phyloP scores from a whole-genome alignment of 495 filamentous ascomycete genomes.

The Staphylotrichum longicolle region DNA sequence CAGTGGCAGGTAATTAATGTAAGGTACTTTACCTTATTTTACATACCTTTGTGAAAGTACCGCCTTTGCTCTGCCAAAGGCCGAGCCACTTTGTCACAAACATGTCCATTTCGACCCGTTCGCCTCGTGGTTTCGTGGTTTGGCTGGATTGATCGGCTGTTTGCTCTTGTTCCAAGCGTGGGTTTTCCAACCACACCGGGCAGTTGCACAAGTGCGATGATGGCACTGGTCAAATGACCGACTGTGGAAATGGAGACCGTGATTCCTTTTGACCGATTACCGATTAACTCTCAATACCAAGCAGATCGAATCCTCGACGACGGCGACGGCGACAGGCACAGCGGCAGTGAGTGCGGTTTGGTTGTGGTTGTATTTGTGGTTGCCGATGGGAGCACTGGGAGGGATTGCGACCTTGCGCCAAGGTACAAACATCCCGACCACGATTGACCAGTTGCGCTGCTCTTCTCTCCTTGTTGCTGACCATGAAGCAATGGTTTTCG shows the following conservation, averaged over 20 bases:
- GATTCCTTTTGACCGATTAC: no score
- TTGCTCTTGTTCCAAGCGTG: slow-evolving; percentile 11
- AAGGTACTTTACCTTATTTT: not conserved
- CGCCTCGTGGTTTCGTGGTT: not conserved
- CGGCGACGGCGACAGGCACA: no score
- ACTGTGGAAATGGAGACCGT: no score
- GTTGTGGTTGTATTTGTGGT: not conserved
- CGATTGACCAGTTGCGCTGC: not conserved
- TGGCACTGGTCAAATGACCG: not conserved
- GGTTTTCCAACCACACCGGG: not conserved
- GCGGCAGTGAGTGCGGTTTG: not conserved
- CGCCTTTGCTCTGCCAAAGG: not conserved
- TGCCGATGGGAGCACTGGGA: not conserved
- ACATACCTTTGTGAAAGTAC: not conserved
- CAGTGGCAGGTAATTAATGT: no score
- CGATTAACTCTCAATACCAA: not conserved
- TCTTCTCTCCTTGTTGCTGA: not conserved
- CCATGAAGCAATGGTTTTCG: slow-evolving; percentile 5
- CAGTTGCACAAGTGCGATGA: slow-evolving; percentile 12
- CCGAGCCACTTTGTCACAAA: not conserved
- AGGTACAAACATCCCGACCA: not conserved
- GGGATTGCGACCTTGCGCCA: no score
- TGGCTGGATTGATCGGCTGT: not conserved
- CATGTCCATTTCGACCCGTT: not conserved
- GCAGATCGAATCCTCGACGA: slow-evolving; percentile 14